These are phyloP conservation scores for Candida schatavii DNA, from an alignment of 805 yeast species.

Conservation along the genomic window DNA sequence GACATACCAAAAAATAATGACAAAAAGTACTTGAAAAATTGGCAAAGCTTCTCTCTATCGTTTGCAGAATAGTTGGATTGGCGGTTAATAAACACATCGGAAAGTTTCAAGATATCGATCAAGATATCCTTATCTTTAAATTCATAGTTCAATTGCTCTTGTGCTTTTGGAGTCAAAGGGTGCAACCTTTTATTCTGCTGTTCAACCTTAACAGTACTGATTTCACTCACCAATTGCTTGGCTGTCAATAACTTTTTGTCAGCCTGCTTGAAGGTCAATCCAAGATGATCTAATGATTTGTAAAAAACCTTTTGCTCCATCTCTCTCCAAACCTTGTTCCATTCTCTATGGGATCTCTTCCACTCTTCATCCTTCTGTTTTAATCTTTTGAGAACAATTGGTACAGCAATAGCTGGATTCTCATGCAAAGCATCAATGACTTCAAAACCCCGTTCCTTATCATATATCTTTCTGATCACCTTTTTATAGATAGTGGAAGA, in stretches of 20 bases:
- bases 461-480: constrained; percentile 88
- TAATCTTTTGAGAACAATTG: constrained; percentile 84
- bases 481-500: constrained; percentile 90
- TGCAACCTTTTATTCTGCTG: constrained; percentile 83
- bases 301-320: constrained; percentile 92
- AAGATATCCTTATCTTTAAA: constrained; percentile 68
- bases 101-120: constrained; percentile 67
- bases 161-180: constrained; percentile 85
- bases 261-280: constrained; percentile 93
- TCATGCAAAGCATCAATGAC: constrained; percentile 95
- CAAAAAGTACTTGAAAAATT: constrained; percentile 67
- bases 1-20: constrained; percentile 68
- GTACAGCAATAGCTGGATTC: constrained; percentile 92
- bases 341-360: constrained; percentile 96
- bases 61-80: constrained; percentile 72
- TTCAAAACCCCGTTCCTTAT: constrained; percentile 91
- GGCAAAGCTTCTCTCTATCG: constrained; percentile 75
- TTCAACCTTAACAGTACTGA: constrained; percentile 88
- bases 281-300: constrained; percentile 92
- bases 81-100: constrained; percentile 63
- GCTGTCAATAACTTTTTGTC: constrained; percentile 90
- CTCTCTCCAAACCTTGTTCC: constrained; percentile 99
- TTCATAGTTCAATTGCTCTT: constrained; percentile 60
- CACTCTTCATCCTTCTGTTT: constrained; percentile 99
- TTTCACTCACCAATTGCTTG: constrained; percentile 85